phyloP scores from a whole-genome alignment of 305 asterid genomes.

The Rubia tinctorum region DNA sequence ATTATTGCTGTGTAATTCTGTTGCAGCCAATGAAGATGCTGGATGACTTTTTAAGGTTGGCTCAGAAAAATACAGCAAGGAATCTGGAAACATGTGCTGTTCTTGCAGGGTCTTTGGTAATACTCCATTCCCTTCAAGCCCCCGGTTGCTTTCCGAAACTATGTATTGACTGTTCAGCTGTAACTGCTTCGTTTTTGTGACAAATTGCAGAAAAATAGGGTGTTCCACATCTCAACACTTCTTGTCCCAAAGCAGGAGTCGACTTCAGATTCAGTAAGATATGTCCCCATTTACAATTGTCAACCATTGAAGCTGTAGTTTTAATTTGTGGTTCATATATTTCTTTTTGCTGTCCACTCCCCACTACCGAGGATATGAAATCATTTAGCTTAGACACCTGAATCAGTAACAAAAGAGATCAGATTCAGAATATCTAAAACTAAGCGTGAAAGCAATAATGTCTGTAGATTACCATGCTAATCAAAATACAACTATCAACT shows the following conservation, averaged over 20 bases:
- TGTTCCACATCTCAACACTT: conserved; percentile 81
- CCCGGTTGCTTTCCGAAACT: not conserved
- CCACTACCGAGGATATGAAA: no score
- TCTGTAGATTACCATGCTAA: no score
- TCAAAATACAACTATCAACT: no score
- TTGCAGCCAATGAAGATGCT: conserved; percentile 89
- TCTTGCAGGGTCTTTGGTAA: conserved; percentile 97
- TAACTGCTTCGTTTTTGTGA: conserved; percentile 4
- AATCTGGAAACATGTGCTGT: conserved; percentile 95
- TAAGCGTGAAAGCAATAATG: no score
- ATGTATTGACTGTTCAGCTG: not conserved
- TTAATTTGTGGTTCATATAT: no score
- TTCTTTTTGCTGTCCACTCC: no score
- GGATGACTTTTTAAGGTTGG: conserved; percentile 93
- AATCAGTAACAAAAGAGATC: no score
- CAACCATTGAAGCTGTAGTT: not conserved
- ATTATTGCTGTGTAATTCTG: conserved; percentile 26
- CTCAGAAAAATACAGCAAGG: conserved; percentile 65
- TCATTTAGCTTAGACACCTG: no score
- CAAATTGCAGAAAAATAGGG: conserved; percentile 71
- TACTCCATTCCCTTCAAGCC: not conserved
- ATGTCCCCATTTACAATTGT: conserved; percentile 18
- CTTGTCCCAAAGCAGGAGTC: conserved; percentile 98
- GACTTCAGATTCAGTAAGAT: conserved; percentile 88
- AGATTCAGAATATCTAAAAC: no score